Base-by-base conservation (phyloP, 2,329 filamentous ascomycete species). In the Metarhizium brunneum region DNA sequence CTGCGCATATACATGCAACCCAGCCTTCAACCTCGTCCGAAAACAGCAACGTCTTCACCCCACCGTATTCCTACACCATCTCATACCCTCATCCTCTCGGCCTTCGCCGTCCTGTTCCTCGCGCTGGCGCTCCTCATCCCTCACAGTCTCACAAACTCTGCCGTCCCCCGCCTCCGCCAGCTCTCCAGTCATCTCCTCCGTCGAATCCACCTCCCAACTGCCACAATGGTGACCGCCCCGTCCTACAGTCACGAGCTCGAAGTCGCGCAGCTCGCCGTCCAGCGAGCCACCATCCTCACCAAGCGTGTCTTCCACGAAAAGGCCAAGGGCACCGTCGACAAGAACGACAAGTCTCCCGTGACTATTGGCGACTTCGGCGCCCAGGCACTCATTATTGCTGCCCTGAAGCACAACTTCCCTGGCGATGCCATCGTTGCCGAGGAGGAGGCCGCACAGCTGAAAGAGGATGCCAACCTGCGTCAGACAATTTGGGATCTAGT, bases 301-400 rank as follows among this genome's bases (percentile, higher is more conserved):
- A 78, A 77, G 68, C 71, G 72, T 42, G 77, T 81, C 64, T 80
- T 81, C 68, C 71, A 91, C 74, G 88, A 92, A 64, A 94, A 92
- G 73, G 87, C 90, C 65, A 97, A 97, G 76, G 92, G 92, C 64
- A 96, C 94, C 49, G 80, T 96, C 53, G 69, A 72, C 65, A 99
- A 99, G 77, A 87, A 90, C 72, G 94, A 99, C 79, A 90, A 90
- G 69, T 96, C 92, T 10, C 94, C 94, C 61, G 94, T 99, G 65
- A 99, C 94, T 18, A 94, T 97, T 65, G 94, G 92, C 70, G 94
- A 99, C 76, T 97, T 96, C 71, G 94, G 94, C 67, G 95, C 94
- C 42, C 94, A 99, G 76, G 92, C 94, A 36, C 83, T 99, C 62
- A 96, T 99, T 73, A 96, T 97, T 67, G 81, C 86, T 56, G 92